A percentile compares a stretch with the other conserved stretches of the same genome.
Evolutionary conservation across 805 yeast species (phyloP).

Genomic region (Ogataea paraovalis): DNA sequence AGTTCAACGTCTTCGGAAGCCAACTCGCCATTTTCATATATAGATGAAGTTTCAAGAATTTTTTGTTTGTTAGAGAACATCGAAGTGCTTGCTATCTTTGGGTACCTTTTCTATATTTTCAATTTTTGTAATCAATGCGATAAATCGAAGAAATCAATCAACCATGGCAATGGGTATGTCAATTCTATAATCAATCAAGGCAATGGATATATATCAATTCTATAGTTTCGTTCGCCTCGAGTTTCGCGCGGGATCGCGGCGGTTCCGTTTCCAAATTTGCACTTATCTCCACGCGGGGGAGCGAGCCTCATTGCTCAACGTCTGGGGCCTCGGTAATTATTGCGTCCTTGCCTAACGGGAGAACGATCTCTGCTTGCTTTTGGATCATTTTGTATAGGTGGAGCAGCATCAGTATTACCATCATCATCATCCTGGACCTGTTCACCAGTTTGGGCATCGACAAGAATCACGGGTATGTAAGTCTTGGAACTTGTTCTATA

Average conservation of each 20-base stretch:
- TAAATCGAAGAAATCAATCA: no score
- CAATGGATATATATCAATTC: no score
- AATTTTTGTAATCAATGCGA: no score
- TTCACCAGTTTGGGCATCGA: constrained; percentile 8
- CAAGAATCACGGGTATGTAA: constrained; percentile 20
- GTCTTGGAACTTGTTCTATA: constrained; percentile 10
- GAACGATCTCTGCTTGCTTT: constrained; percentile 9
- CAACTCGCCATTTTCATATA: background rate
- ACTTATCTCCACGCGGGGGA: no score
- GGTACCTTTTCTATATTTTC: no score
- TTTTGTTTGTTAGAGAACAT: constrained; percentile 3
- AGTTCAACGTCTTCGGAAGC: background rate
- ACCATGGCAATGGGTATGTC: no score
- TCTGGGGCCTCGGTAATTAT: background rate
- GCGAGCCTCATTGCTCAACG: background rate
- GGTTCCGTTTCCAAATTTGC: no score
- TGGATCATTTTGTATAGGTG: background rate
- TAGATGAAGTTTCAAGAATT: background rate
- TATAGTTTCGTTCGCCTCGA: no score
- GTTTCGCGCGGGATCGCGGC: no score
- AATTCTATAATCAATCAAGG: no score
- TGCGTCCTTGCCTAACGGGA: constrained; percentile 2
- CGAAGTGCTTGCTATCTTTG: no score
- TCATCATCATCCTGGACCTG: constrained; percentile 1
- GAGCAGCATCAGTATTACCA: background rate